These are phyloP conservation scores for Diaporthe amygdali DNA, from an alignment of 2,329 filamentous ascomycete species.

Conservation along the genomic window DNA sequence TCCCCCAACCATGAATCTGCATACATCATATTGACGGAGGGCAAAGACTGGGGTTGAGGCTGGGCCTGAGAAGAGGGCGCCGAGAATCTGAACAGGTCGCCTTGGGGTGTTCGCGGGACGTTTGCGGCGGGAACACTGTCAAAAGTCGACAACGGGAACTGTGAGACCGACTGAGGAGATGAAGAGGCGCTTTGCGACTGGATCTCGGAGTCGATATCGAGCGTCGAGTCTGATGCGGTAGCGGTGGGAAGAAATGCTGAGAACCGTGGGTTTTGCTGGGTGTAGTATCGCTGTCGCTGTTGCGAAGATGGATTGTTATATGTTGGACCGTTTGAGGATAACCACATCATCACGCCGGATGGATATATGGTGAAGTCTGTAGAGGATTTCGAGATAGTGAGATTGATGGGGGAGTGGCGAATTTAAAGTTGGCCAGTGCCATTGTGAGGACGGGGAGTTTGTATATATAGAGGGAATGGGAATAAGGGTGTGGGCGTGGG, in stretches of 20 bases:
- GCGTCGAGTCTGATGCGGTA: slow-evolving; percentile 27
- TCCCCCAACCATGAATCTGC: slow-evolving; percentile 45
- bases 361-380: background rate
- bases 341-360: slow-evolving; percentile 22
- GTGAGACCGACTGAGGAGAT: slow-evolving; percentile 35
- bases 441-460: slow-evolving; percentile 14
- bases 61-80: background rate
- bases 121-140: slow-evolving; percentile 38
- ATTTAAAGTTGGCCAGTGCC: background rate
- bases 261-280: slow-evolving; percentile 6
- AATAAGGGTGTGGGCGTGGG: slow-evolving; percentile 6
- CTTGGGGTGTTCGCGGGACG: slow-evolving; percentile 26
- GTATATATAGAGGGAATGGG: slow-evolving; percentile 20
- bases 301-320: slow-evolving; percentile 31
- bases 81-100: background rate
- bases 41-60: background rate
- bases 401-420: slow-evolving; percentile 18
- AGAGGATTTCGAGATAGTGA: background rate
- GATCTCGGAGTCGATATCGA: slow-evolving; percentile 29
- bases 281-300: slow-evolving; percentile 28
- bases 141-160: slow-evolving; percentile 37
- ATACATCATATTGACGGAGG: slow-evolving; percentile 39
- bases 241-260: background rate
- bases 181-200: slow-evolving; percentile 33
- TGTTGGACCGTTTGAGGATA: slow-evolving; percentile 14